Base-by-base conservation (phyloP, 805 yeast species). In the Nakazawaea sp. region DNA sequence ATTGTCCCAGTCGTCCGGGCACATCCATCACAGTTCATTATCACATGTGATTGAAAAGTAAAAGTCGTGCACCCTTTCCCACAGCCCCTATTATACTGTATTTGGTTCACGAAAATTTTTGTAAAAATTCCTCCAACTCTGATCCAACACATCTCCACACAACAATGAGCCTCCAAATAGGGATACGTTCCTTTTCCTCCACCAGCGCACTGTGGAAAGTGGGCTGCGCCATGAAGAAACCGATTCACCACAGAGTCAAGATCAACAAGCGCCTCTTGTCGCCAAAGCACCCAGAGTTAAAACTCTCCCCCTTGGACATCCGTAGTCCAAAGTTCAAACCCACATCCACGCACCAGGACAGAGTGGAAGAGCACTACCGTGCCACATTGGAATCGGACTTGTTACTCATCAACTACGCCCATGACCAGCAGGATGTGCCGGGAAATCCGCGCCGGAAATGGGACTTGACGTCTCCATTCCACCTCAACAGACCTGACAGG, bases 401-500 rank as follows among this genome's bases (percentile, higher is more conserved):
- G 48, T 59, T 92, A 48, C 73, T 92, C 46, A 80, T 84, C 49
- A 75, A 75, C 47, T 88, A 86, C 55, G 68, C 68, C 34, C 96
- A 92, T 59, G 75, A 66, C 17, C 76, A 75, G 36, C 51, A 59
- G 28, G 62, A 56, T 10, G 55, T 69, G 17, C 56, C 52, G 27
- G 97, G 97, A 40, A 67, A 72, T 41, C 86, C 84, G 61, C 70
- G 70, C 48, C 75, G 96, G 63, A 68, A 73, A 41, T 88, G 98
- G 95, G 88, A 84, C 47, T 84, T 84, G 37, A 64, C 81, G 17
- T 80, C 95, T 21, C 96, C 96, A 32, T 92, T 84, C 62, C 92
- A 88, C 53, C 55, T 88, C 38, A 86, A 86, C 61, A 83, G 96
- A 70, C 78, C 85, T 16, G 59, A 72, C 40, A 73, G 75, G 51